Base-by-base conservation (phyloP, 176 grass and related monocot genomes). In the Oryza longistaminata region DNA sequence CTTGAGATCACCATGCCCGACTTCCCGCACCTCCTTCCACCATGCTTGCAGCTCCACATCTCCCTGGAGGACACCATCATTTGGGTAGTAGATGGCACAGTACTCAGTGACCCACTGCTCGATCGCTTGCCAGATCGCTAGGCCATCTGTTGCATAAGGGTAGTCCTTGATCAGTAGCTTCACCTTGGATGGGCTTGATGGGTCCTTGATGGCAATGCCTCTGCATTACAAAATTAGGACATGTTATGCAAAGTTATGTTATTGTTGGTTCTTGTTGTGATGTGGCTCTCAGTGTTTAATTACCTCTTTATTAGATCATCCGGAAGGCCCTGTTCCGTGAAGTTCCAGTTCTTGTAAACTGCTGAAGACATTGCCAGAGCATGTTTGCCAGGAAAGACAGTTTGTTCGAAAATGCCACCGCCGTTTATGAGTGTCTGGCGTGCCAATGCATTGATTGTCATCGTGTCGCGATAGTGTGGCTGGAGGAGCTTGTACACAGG, bases 1-100 rank as follows among this genome's bases (percentile, higher is more conserved):
- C 81, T 84, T 91, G 52, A 77, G 61, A 67, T 91, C 89, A 52
- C 80, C 85, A 37, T 91, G 89, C n/a, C 85, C 85, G 12, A 81
- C 89, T 10, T 87, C 74, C 9, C 61, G 85, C 9, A 80, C 85
- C 85, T 91, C 84, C 71, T 79, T 87, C 89, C 89, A 87, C 89
- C 85, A 91, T 15, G 49, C 66, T 12, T 91, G 89, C 19, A 91
- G 68, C 80, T 91, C 89, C n/a, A 17, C 11, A 67, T 91, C 85
- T 43, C 33, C 64, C 39, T 64, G 35, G 34, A 88, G 34, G 9
- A 12, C 60, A 2, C n/a, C 39, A 14, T 88, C 73, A 45, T 52
- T 13, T 3, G 80, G 68, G 19, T 71, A 81, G 66, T 81, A 81
- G 66, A 70, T 70, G 78, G 3, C 29, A 46, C 46, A 34, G 78